phyloP scores from a whole-genome alignment of 345 rosid genomes.

The Mangifera indica region DNA sequence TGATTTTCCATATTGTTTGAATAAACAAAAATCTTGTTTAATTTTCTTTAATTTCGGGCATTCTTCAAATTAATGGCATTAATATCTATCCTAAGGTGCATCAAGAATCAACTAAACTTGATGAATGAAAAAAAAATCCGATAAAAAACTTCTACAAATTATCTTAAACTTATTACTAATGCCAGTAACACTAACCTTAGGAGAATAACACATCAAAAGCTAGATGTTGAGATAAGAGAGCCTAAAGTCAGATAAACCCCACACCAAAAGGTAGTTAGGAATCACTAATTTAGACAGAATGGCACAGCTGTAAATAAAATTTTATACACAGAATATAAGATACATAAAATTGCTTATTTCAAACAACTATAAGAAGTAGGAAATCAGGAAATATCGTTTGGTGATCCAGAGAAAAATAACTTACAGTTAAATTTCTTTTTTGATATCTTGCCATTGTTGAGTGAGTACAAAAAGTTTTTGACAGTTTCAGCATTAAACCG shows the following conservation, averaged over 20 bases:
- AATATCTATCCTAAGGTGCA: no score
- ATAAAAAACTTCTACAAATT: not conserved
- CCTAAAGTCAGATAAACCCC: no score
- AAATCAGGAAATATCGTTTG: not conserved
- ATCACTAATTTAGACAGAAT: not conserved
- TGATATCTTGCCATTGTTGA: conserved; percentile 68
- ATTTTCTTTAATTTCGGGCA: no score
- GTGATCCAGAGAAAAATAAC: conserved; percentile 27
- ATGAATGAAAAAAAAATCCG: not conserved
- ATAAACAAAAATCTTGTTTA: no score
- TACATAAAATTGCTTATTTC: not conserved
- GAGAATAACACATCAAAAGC: no score
- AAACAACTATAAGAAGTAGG: not conserved
- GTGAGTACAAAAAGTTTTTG: conserved; percentile 57
- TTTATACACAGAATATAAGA: not conserved
- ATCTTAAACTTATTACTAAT: not conserved
- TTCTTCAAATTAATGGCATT: no score
- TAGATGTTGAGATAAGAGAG: no score
- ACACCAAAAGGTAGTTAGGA: not conserved
- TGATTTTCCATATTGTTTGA: no score
- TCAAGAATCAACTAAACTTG: not conserved
- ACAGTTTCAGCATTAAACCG: conserved; percentile 83
- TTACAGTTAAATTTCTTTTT: conserved; percentile 85
- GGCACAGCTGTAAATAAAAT: not conserved
- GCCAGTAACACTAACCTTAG: no score